Conservation (phyloP, 495 filamentous ascomycete genomes). For the Aspergillus leporis region DNA sequence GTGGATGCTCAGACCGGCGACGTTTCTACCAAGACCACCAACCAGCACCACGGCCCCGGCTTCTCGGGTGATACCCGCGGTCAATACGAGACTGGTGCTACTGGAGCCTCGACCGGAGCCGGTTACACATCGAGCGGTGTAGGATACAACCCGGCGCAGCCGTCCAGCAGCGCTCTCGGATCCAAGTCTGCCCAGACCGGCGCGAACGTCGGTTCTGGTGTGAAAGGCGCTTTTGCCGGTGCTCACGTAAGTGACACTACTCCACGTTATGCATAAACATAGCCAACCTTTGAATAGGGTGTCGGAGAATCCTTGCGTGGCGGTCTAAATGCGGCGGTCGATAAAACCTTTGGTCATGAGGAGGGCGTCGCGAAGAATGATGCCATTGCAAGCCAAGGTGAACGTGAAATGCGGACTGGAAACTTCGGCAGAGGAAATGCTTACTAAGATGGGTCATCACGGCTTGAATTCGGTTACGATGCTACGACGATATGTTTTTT, state of each 20-base stretch:
- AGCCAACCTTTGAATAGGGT: slow-evolving; percentile 25
- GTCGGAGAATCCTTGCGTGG: slow-evolving; percentile 49
- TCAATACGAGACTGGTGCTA: slow-evolving; percentile 7
- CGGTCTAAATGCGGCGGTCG: slow-evolving; percentile 37
- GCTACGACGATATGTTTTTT: background rate
- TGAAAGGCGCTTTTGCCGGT: slow-evolving; percentile 30
- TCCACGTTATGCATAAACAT: slow-evolving; percentile 1
- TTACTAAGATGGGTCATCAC: background rate
- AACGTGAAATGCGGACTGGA: slow-evolving; percentile 36
- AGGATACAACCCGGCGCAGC: slow-evolving; percentile 18
- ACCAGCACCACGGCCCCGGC: slow-evolving; percentile 1
- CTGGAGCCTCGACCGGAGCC: slow-evolving; percentile 1
- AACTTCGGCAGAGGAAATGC: slow-evolving; percentile 18
- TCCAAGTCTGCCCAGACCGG: slow-evolving; percentile 14
- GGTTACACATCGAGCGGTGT: slow-evolving; percentile 9
- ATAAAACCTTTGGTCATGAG: slow-evolving; percentile 40
- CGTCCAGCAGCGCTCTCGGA: slow-evolving; percentile 18
- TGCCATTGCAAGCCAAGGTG: slow-evolving; percentile 37
- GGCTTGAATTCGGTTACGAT: background rate
- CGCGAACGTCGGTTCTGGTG: slow-evolving; percentile 18
- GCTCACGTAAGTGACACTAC: slow-evolving; percentile 36
- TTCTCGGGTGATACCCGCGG: background rate
- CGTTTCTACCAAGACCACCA: slow-evolving; percentile 5
- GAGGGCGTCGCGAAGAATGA: slow-evolving; percentile 39
- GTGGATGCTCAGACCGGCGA: slow-evolving; percentile 25